Percentiles rank a stretch among this genome's conserved stretches.
Evolutionary conservation across 768 basidiomycete species (phyloP).

Genomic region (Clavulina sp.): DNA sequence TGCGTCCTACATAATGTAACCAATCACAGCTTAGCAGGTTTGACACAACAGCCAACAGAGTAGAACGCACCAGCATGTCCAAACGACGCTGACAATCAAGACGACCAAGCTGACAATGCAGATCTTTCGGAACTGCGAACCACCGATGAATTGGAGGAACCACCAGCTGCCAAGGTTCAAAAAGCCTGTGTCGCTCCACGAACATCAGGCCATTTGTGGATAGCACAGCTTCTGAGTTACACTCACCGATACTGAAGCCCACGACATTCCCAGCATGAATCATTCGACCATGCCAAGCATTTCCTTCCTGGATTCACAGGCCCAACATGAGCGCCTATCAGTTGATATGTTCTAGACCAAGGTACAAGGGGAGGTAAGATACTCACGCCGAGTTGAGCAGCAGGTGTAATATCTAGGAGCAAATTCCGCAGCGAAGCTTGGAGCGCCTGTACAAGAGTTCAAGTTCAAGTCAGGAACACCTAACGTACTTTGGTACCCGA

Average conservation of each 20-base stretch:
- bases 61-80: slow-evolving; percentile 45
- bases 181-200: slow-evolving; percentile 37
- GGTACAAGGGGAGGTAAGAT: not conserved
- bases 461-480: slow-evolving; percentile 4
- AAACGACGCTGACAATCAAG: slow-evolving; percentile 63
- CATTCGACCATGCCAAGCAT: slow-evolving; percentile 97
- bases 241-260: slow-evolving; percentile 71
- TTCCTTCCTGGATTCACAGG: slow-evolving; percentile 28
- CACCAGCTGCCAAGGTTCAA: slow-evolving; percentile 71
- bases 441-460: slow-evolving; percentile 6
- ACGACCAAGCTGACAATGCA: slow-evolving; percentile 71
- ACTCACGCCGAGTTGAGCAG: slow-evolving; percentile 60
- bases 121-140: slow-evolving; percentile 90
- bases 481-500: slow-evolving; percentile 29
- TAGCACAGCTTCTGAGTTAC: not conserved
- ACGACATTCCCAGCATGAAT: slow-evolving; percentile 92
- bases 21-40: not conserved
- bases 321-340: not conserved
- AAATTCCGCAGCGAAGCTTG: slow-evolving; percentile 83
- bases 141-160: slow-evolving; percentile 63
- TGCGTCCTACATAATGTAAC: slow-evolving; percentile 29
- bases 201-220: not conserved
- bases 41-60: not conserved
- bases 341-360: too few species aligned
- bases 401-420: slow-evolving; percentile 79